Evolutionary conservation across 2,329 filamentous ascomycete species (phyloP).

Genomic region (Alternaria alternata): DNA sequence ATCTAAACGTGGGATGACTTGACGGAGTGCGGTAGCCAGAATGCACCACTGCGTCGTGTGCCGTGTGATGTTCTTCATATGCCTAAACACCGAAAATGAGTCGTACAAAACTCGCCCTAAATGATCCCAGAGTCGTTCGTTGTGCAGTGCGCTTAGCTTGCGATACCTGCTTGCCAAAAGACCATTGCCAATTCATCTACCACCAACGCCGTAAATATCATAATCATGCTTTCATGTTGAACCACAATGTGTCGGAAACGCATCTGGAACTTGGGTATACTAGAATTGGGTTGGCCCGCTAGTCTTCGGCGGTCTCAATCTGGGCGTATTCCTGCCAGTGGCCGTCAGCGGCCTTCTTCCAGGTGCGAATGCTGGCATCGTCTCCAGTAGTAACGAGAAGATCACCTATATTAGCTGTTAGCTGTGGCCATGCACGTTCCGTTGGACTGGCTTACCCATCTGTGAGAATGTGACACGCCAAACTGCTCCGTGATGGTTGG

Average conservation of each 20-base stretch:
- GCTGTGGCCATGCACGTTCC: not conserved
- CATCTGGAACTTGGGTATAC: not conserved
- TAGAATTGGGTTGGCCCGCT: not conserved
- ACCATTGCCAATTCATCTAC: not conserved
- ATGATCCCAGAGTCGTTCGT: not conserved
- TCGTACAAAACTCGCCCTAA: not conserved
- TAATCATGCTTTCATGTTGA: not conserved
- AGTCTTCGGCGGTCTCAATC: slow-evolving; percentile 53
- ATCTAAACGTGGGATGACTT: slow-evolving; percentile 35
- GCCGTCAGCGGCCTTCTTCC: slow-evolving; percentile 59
- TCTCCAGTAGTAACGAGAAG: slow-evolving; percentile 79
- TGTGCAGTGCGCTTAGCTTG: not conserved
- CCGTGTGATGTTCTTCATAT: slow-evolving; percentile 3
- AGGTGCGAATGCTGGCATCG: slow-evolving; percentile 67
- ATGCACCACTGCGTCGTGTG: slow-evolving; percentile 12
- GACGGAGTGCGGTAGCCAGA: slow-evolving; percentile 21
- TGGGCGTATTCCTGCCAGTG: slow-evolving; percentile 60
- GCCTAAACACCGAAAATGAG: slow-evolving; percentile 23
- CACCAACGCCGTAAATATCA: slow-evolving; percentile 7
- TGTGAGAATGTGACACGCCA: slow-evolving; percentile 76
- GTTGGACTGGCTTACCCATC: slow-evolving; percentile 47
- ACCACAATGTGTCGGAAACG: not conserved
- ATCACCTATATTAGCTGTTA: slow-evolving; percentile 65
- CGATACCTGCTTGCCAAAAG: not conserved
- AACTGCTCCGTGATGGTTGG: slow-evolving; percentile 73